Base-by-base conservation (phyloP, 768 basidiomycete species). In the Kwoniella botswanensis region DNA sequence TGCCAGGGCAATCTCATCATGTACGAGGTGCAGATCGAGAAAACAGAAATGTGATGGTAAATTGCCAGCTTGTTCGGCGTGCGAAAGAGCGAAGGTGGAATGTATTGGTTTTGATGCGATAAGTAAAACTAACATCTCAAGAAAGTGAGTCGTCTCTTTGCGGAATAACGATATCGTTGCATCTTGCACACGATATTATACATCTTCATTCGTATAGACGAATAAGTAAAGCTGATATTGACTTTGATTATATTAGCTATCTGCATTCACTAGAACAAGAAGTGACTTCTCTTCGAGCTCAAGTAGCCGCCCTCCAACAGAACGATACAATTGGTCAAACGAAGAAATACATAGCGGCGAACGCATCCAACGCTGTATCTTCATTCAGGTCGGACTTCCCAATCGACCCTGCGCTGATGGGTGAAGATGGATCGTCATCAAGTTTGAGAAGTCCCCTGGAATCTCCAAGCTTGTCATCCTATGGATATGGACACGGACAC, bases 71-170 rank as follows among this genome's bases (percentile, higher is more conserved):
- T 84, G 84, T 73, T 73, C 73, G 22, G 77, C 81, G 35, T 82
- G 82, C 57, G 79, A 81, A 53, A 77, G 82, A 65, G 84, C 84
- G 29, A 83, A 84, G 53, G 84, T 84, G 26, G 84, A 84, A 65
- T 84, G 84, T 74, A 79, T 84, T 13, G 84, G 84, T 2, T 84
- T 84, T 71, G 84, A 84, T 70, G 84, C 84, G 12, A 83, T 84
- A 41, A 77, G 75, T 7, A 84, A 84, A 74, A 81, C 81, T 53
- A 84, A 84, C 67, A 77, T 84, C 9, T 83, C 82, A 17, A 70
- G 84, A 74, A 84, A 82, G 83, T 82, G 57, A 69, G 82, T 75
- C 17, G 18, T 17, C 26, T 26, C 26, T 26, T 26, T 26, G 26
- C 26, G 26, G 26, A 26, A 26, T 26, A 26, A 26, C 26, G 4